Conservation (phyloP, 108 stramenopile species). For the Bacterosira constricta region DNA sequence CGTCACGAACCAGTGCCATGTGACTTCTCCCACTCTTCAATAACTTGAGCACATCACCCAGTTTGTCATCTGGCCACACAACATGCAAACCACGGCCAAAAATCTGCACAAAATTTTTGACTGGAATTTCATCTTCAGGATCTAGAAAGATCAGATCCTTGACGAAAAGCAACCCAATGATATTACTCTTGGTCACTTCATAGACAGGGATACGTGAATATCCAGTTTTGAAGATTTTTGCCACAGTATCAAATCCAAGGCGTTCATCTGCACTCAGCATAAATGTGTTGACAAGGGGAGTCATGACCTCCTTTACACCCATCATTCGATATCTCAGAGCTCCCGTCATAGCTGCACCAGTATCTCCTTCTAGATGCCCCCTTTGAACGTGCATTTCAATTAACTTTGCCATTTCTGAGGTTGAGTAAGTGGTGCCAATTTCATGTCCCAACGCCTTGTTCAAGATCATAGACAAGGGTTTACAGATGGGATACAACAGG, state of each 20-base stretch:
- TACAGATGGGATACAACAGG: slow-evolving; percentile 71
- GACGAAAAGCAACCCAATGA: slow-evolving; percentile 95
- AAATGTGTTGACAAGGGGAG: slow-evolving; percentile 88
- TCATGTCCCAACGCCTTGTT: slow-evolving; percentile 89
- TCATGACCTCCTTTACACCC: slow-evolving; percentile 93
- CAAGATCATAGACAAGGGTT: slow-evolving; percentile 76
- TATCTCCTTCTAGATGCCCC: slow-evolving; percentile 84
- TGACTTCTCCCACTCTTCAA: slow-evolving; percentile 91
- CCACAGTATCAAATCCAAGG: slow-evolving; percentile 92
- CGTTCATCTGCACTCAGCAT: slow-evolving; percentile 90
- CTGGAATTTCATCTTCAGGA: slow-evolving; percentile 92
- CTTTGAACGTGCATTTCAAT: slow-evolving; percentile 91
- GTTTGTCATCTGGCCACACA: slow-evolving; percentile 85
- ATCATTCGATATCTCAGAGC: slow-evolving; percentile 90
- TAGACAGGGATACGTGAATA: slow-evolving; percentile 93
- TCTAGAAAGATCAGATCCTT: slow-evolving; percentile 99
- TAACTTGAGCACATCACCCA: slow-evolving; percentile 90
- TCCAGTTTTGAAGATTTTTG: slow-evolving; percentile 95
- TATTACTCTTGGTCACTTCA: slow-evolving; percentile 82
- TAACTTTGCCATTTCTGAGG: slow-evolving; percentile 87
- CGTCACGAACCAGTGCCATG: slow-evolving; percentile 94
- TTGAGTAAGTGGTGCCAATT: slow-evolving; percentile 90
- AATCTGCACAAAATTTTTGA: slow-evolving; percentile 89
- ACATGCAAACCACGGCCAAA: slow-evolving; percentile 90
- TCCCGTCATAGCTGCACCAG: slow-evolving; percentile 92